Evolutionary conservation across 495 filamentous ascomycete genomes (phyloP).

Genomic region (Astrothelium subdiscretum): DNA sequence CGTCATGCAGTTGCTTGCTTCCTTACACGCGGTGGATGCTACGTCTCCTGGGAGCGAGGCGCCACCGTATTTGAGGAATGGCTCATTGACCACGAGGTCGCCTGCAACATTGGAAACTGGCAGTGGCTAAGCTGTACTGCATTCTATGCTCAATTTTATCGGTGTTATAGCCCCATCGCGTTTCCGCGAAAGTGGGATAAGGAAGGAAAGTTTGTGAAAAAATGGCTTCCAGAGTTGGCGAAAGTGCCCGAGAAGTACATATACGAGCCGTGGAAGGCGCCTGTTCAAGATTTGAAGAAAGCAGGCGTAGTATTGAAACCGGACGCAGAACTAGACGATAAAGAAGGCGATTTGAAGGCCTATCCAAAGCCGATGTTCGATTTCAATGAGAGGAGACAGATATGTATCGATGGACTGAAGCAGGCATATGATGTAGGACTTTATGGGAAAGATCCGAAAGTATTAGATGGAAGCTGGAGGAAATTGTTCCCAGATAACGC

Average conservation of each 20-base stretch:
- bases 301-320: conserved; percentile 46
- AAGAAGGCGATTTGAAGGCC: conserved; percentile 23
- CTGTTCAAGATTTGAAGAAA: conserved; percentile 45
- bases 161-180: conserved; percentile 53
- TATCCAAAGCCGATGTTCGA: conserved; percentile 69
- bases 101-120: conserved; percentile 62
- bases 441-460: conserved; percentile 45
- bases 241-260: conserved; percentile 52
- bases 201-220: conserved; percentile 45
- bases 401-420: conserved; percentile 54
- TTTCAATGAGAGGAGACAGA: conserved; percentile 43
- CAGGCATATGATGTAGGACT: conserved; percentile 50
- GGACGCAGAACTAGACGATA: conserved; percentile 30
- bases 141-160: conserved; percentile 54
- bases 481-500: conserved; percentile 39
- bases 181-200: conserved; percentile 60
- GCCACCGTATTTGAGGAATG: conserved; percentile 64
- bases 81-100: conserved; percentile 59
- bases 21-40: conserved; percentile 60
- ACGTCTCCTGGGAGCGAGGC: conserved; percentile 61
- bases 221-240: conserved; percentile 51
- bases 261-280: conserved; percentile 63
- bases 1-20: conserved; percentile 64
- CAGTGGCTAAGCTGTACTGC: conserved; percentile 65
- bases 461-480: conserved; percentile 52